phyloP scores from a whole-genome alignment of 208 protist genomes.

The Acanthamoeba castellanii region DNA sequence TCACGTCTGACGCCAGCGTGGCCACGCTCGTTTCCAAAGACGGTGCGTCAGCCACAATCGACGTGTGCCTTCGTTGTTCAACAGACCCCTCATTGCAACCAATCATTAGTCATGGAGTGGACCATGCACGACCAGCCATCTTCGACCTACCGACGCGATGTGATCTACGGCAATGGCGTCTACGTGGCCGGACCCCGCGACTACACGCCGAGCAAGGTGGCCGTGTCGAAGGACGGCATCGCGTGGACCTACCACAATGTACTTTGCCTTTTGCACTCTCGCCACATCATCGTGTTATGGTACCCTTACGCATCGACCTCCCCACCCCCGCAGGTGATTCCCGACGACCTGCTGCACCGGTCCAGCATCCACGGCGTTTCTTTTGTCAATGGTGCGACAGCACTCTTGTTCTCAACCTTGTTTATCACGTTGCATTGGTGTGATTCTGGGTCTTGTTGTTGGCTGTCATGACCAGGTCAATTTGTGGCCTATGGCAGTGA shows the following conservation, averaged over 20 bases:
- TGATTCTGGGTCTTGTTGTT: too few relatives aligned
- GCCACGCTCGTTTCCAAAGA: neutral
- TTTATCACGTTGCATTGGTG: too few relatives aligned
- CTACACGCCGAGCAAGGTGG: neutral
- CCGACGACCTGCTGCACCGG: neutral
- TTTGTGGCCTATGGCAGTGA: neutral
- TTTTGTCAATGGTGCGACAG: neutral
- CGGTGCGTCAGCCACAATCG: neutral
- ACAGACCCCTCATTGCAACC: too few relatives aligned
- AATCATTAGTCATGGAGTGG: neutral
- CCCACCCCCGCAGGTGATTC: neutral
- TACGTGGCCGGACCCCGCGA: neutral
- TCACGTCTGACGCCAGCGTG: neutral
- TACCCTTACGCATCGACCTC: neutral
- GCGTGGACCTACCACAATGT: neutral
- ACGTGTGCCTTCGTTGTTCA: too few relatives aligned
- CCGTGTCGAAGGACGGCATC: neutral
- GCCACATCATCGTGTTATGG: neutral
- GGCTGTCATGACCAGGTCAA: neutral
- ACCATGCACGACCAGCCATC: neutral
- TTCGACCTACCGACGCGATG: neutral
- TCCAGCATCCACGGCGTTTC: neutral
- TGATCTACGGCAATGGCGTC: neutral
- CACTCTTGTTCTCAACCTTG: too few relatives aligned
- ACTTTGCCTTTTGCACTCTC: too few relatives aligned